These are phyloP conservation scores for Colletotrichum limetticola DNA, from an alignment of 2,329 filamentous ascomycete species.

Conservation along the genomic window DNA sequence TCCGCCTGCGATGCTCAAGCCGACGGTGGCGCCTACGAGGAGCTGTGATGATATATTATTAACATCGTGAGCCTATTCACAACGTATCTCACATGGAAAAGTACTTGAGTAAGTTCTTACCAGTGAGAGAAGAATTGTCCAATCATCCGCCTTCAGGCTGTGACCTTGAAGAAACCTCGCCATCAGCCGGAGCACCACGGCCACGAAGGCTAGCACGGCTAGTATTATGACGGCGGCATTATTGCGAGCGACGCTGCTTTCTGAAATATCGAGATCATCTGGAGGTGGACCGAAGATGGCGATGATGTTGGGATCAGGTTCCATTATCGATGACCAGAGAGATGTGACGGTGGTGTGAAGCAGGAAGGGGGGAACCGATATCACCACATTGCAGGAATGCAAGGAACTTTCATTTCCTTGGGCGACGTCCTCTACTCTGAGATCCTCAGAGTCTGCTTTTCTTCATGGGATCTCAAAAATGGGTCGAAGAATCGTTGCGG, in stretches of 20 bases:
- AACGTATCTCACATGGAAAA: too few relatives aligned
- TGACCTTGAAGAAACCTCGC: constrained; percentile 17
- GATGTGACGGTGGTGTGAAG: neutral
- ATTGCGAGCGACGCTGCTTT: constrained; percentile 16
- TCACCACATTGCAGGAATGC: neutral
- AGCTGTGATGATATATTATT: neutral
- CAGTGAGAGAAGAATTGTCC: constrained; percentile 16
- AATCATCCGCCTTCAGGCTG: constrained; percentile 15
- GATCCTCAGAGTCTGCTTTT: neutral
- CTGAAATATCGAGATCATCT: constrained; percentile 3
- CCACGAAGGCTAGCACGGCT: neutral
- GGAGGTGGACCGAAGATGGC: constrained; percentile 11
- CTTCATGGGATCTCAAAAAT: neutral
- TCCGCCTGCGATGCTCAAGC: constrained; percentile 19
- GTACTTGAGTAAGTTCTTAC: neutral
- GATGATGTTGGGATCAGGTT: constrained; percentile 1
- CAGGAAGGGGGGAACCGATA: neutral
- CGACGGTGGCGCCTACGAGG: constrained; percentile 17
- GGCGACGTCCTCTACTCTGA: neutral
- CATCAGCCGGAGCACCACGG: constrained; percentile 14
- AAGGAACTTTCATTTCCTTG: neutral
- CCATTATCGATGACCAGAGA: neutral
- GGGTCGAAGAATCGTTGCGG: neutral
- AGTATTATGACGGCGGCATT: constrained; percentile 23
- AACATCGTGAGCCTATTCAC: too few relatives aligned